Evolutionary conservation across 257 asterid genomes (phyloP), one percentile per base, ranked within the genome.

Genomic region (Solanum etuberosum): DNA sequence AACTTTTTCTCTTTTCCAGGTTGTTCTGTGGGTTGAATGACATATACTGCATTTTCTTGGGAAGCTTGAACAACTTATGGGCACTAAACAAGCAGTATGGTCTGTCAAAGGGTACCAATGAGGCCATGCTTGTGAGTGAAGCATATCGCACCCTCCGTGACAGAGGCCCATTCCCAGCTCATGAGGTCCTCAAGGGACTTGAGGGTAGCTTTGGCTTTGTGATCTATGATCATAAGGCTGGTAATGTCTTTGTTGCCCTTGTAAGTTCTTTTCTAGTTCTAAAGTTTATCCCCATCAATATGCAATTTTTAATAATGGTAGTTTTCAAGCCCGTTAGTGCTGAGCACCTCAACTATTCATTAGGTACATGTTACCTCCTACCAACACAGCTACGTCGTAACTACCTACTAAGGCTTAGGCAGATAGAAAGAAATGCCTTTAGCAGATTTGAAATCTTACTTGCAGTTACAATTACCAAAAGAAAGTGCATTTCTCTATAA

Each of bases 91-190:
- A 89, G 92, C 98, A 97, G 48, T 97, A 97, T 84, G 99, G 99
- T 31, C 91, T 96, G 34, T 88, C 94, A 20, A 97, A 93, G 92
- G 92, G 91, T 14, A 90, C 91, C 23, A 94, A 95, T 85, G 99
- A 97, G 91, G 98, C 99, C 86, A 86, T 90, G 90, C 89, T 90
- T 68, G 88, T 93, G 46, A 93, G 92, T 10, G 99, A 97, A 86
- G 99, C 99, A 0, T 97, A 97, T 86, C 90, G 96, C 31, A 97
- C 99, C 38, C 98, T 97, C 16, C 93, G 99, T 1, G 99, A 97
- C 78, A 88, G 99, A 67, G 93, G 98, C 68, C 99, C 99, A 1
- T 90, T 93, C 90, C 99, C 99, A 3, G 99, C 99, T 57, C 98
- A 97, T 89, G 97, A 92, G 87, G 99, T 97, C 82, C 95, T 97